phyloP scores from a whole-genome alignment of 441 rosid genomes.

The Erysimum pusillum region DNA sequence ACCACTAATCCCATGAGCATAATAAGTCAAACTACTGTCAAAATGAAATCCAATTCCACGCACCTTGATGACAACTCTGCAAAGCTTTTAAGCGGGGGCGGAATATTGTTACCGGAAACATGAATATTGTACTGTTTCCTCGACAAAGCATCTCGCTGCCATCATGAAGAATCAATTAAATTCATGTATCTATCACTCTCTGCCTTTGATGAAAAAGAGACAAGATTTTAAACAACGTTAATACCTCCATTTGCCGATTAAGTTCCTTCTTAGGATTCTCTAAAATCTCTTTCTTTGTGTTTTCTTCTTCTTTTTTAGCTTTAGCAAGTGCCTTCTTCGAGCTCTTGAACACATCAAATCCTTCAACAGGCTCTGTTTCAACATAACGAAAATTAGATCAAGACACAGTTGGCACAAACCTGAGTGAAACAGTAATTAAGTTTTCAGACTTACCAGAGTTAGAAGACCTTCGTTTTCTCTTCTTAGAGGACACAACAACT shows the following conservation, averaged over 20 bases:
- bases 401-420: neutral
- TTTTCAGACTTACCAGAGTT: slow-evolving; percentile 51
- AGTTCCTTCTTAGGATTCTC: slow-evolving; percentile 61
- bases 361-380: slow-evolving; percentile 64
- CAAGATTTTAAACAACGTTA: neutral
- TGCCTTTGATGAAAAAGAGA: slow-evolving; percentile 19
- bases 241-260: slow-evolving; percentile 75
- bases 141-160: slow-evolving; percentile 70
- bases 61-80: slow-evolving; percentile 75
- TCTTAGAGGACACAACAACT: slow-evolving; percentile 48
- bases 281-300: slow-evolving; percentile 45
- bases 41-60: neutral
- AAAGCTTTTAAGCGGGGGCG: slow-evolving; percentile 80
- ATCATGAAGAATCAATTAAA: slow-evolving; percentile 15
- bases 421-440: neutral
- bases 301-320: slow-evolving; percentile 39
- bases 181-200: neutral
- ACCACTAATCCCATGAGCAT: slow-evolving; percentile 21
- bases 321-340: slow-evolving; percentile 49
- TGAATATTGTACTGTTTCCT: slow-evolving; percentile 82
- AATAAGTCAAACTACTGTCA: slow-evolving; percentile 4
- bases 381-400: slow-evolving; percentile 22
- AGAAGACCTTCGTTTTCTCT: slow-evolving; percentile 69
- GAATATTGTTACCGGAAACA: slow-evolving; percentile 75
- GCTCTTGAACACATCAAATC: slow-evolving; percentile 77